These are phyloP conservation scores for Aspergillus neoniger DNA, from an alignment of 2,329 filamentous ascomycete genomes.

Conservation along the genomic window DNA sequence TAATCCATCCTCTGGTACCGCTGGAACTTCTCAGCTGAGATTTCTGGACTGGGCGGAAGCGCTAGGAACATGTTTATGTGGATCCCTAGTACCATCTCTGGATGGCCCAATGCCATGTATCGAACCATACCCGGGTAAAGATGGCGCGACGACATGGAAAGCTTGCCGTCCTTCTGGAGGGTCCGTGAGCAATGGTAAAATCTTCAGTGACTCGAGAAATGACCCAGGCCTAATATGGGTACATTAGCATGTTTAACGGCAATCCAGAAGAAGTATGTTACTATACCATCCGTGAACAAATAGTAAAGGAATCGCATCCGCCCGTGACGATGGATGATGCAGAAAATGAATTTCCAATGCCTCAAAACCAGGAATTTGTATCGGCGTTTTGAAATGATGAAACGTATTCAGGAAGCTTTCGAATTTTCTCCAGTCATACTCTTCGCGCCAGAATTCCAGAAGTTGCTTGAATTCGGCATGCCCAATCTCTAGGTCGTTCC, in stretches of 20 bases:
- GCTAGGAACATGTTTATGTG: too few relatives aligned
- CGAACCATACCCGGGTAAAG: slow-evolving; percentile 56
- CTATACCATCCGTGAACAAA: slow-evolving; percentile 65
- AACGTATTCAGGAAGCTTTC: slow-evolving; percentile 57
- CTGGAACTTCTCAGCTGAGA: too few relatives aligned
- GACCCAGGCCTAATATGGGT: too few relatives aligned
- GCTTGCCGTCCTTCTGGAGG: slow-evolving; percentile 14
- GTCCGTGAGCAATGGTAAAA: too few relatives aligned
- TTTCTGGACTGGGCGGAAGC: too few relatives aligned
- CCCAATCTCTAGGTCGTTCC: too few relatives aligned
- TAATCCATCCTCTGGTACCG: too few relatives aligned
- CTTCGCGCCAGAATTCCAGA: slow-evolving; percentile 57
- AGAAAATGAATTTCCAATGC: slow-evolving; percentile 65
- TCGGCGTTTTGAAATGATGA: slow-evolving; percentile 58
- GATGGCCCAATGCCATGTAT: too few relatives aligned
- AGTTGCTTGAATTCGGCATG: slow-evolving; percentile 54
- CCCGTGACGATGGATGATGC: slow-evolving; percentile 55
- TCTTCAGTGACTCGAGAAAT: too few relatives aligned
- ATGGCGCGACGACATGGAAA: slow-evolving; percentile 57
- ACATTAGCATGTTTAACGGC: neutral
- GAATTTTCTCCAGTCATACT: slow-evolving; percentile 62
- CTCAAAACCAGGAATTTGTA: slow-evolving; percentile 61
- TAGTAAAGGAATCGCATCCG: slow-evolving; percentile 63
- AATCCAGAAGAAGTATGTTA: neutral
- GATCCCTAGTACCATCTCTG: too few relatives aligned